Evolutionary conservation across 2,329 filamentous ascomycete species (phyloP).

Genomic region (Cytospora mali): DNA sequence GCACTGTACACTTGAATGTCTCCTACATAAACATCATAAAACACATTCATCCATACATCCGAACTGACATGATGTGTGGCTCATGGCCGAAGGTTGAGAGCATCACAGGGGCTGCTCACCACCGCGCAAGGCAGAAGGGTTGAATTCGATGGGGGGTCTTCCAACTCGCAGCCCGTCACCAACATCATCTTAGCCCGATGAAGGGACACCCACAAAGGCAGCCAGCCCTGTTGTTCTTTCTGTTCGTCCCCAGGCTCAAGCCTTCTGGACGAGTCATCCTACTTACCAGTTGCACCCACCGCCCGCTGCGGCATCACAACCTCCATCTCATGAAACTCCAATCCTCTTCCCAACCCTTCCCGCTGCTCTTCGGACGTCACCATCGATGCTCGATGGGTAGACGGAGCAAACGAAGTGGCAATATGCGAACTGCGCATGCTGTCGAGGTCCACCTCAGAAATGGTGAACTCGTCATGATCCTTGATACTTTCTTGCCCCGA

Average conservation of each 20-base stretch:
- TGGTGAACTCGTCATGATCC: constrained; percentile 24
- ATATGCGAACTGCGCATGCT: constrained; percentile 20
- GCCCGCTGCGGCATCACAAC: constrained; percentile 21
- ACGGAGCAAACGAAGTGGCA: constrained; percentile 22
- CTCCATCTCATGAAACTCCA: constrained; percentile 23
- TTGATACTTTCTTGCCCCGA: constrained; percentile 8
- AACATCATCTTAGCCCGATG: not conserved
- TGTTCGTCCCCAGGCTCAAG: not conserved
- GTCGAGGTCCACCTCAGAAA: constrained; percentile 25
- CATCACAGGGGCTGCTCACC: not conserved
- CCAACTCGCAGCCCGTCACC: not conserved
- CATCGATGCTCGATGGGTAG: constrained; percentile 17
- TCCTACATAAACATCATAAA: not conserved
- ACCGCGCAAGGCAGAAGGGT: too few relatives aligned
- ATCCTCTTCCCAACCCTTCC: not conserved
- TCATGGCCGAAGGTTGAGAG: not conserved
- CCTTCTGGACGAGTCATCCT: not conserved
- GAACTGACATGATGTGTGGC: not conserved
- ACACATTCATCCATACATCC: not conserved
- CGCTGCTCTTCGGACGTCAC: constrained; percentile 7
- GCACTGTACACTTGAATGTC: not conserved
- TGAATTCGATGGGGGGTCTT: not conserved
- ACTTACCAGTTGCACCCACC: not conserved
- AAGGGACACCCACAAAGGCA: not conserved
- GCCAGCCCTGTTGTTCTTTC: too few relatives aligned